Conservation (phyloP, 2,329 filamentous ascomycete species). For the Talaromyces sp. region DNA sequence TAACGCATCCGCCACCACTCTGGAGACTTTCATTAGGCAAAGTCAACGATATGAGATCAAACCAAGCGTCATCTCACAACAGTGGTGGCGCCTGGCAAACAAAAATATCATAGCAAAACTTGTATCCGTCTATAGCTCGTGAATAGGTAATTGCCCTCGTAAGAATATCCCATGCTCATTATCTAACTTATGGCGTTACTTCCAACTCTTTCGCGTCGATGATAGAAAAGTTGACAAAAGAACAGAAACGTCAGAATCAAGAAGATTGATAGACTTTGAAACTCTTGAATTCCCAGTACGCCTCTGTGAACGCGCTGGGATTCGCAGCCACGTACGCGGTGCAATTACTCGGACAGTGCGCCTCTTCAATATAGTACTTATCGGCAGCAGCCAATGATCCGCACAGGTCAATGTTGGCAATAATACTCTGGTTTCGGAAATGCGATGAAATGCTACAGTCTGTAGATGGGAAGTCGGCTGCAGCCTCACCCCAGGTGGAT, state of each 20-base stretch:
- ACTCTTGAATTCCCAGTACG: conserved; percentile 63
- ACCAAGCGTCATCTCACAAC: neutral
- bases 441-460: conserved; percentile 58
- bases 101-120: neutral
- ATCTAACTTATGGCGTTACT: neutral
- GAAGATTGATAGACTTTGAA: conserved; percentile 56
- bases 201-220: neutral
- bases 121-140: neutral
- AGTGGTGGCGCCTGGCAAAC: conserved; percentile 4
- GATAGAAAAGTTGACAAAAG: neutral
- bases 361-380: conserved; percentile 32
- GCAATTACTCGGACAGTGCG: conserved; percentile 53
- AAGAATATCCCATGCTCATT: conserved; percentile 2
- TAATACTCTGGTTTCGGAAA: conserved; percentile 64
- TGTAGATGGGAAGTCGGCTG: conserved; percentile 64
- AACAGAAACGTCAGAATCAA: neutral
- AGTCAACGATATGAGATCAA: neutral
- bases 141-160: neutral
- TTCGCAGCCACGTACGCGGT: conserved; percentile 57
- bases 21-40: neutral
- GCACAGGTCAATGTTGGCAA: conserved; percentile 65
- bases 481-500: conserved; percentile 58
- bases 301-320: conserved; percentile 55
- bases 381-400: conserved; percentile 50
- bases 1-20: neutral